Evolutionary conservation across 345 rosid species (phyloP).

Genomic region (Eutrema heterophyllum): DNA sequence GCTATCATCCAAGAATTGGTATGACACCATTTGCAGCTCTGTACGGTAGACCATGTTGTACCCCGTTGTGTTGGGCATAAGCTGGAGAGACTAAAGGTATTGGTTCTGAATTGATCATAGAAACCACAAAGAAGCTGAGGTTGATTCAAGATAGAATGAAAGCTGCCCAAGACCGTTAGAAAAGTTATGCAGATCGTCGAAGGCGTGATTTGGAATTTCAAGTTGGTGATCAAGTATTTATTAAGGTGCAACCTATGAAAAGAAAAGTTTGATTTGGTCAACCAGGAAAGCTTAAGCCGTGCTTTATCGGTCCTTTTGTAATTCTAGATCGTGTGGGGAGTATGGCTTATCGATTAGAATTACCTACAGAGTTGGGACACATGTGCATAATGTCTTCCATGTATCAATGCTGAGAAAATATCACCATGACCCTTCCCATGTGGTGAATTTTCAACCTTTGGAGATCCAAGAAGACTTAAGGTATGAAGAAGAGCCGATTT

Average conservation of each 20-base stretch:
- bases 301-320: neutral
- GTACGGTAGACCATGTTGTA: neutral
- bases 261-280: neutral
- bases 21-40: neutral
- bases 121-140: neutral
- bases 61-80: neutral
- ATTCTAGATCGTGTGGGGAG: neutral
- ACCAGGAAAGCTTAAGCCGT: neutral
- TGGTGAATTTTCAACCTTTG: too few relatives aligned
- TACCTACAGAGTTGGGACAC: neutral
- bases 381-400: neutral
- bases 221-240: neutral
- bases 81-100: neutral
- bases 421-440: too few relatives aligned
- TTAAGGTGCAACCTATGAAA: neutral
- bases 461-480: too few relatives aligned
- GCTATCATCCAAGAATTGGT: neutral
- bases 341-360: neutral
- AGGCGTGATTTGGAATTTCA: neutral
- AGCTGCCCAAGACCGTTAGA: neutral
- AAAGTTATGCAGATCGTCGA: neutral
- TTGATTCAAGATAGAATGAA: neutral
- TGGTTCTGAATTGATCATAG: neutral
- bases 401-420: neutral
- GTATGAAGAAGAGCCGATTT: too few relatives aligned